Base-by-base conservation (phyloP, 2,329 filamentous ascomycete genomes). In the Diaporthe caulivora region DNA sequence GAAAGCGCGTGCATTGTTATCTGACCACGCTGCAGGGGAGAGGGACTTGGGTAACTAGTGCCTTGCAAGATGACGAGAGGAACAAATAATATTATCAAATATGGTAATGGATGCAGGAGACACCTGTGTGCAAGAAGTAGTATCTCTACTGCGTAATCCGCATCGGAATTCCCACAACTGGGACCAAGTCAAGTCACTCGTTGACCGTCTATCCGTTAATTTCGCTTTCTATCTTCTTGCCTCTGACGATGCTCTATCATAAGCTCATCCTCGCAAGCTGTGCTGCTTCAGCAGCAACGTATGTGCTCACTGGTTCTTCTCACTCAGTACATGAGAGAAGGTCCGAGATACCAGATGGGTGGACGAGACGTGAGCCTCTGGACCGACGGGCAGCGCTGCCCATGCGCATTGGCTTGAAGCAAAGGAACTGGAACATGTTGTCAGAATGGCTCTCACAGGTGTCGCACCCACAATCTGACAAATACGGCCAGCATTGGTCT, bases 401-500 rank as follows among this genome's bases (percentile, higher is more conserved):
- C 21, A 72, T 75, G n/a, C 53, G 62, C 24, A 64, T 75, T n/a
- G 73, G 74, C 11, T 58, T 75, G 54, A 75, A 74, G 68, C 72
- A 75, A 44, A 62, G 74, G 11, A 75, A 73, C 15, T 55, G 74
- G 47, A 62, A 75, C 26, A 54, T 71, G 72, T 21, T 72, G 2
- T n/a, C 74, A 8, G 37, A 37, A 21, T 75, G 64, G 51, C 71
- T 75, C 21, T 54, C 72, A 21, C 71, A 67, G 37, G 73, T 73
- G 11, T 75, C 73, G 6, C 34, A 72, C n/a, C 71, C 73, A 1
- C 65, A 67, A 21, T 73, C 71, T 44, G 57, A 34, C 51, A 73
- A 71, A 37, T 75, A 75, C 34, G 72, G 74, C 9, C 74, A 74
- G 54, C 72, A 73, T 47, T 75, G 74, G 74, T 71, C 65, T 40